Evolutionary conservation across 148 eudicot genomes (phyloP).

Genomic region (Camellia japonica): DNA sequence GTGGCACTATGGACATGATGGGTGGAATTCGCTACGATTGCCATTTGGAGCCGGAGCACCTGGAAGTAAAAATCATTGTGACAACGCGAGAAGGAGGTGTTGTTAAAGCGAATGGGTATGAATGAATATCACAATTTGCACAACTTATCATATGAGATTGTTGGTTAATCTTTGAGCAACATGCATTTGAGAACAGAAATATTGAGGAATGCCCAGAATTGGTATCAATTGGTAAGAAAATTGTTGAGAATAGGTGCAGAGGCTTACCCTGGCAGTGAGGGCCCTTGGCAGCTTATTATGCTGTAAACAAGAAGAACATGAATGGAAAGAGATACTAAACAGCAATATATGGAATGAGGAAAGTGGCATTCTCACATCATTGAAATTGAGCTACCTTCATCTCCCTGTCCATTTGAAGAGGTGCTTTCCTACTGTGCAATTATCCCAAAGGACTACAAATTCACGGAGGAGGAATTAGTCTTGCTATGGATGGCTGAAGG

Average conservation of each 20-base stretch:
- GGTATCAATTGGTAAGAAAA: background rate
- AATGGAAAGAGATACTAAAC: background rate
- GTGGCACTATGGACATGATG: background rate
- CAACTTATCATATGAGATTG: background rate
- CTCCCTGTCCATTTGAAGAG: conserved; percentile 32
- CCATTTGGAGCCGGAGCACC: background rate
- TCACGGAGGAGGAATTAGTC: background rate
- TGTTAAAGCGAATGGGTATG: background rate
- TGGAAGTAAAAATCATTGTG: conserved; percentile 20
- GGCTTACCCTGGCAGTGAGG: background rate
- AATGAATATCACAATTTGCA: background rate
- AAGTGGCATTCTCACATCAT: conserved; percentile 25
- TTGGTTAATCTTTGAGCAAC: conserved; percentile 17
- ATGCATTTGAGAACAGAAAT: conserved; percentile 16
- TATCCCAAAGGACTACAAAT: conserved; percentile 26
- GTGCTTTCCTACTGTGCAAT: conserved; percentile 38
- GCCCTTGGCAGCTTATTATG: background rate
- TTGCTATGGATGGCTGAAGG: background rate
- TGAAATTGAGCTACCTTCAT: conserved; percentile 28
- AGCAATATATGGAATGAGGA: background rate
- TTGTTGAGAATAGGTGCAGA: background rate
- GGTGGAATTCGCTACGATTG: background rate
- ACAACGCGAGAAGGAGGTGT: background rate
- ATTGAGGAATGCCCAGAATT: background rate
- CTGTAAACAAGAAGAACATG: background rate